These are phyloP conservation scores for Aspergillus sp. DNA, from an alignment of 2,329 filamentous ascomycete species.

Conservation along the genomic window DNA sequence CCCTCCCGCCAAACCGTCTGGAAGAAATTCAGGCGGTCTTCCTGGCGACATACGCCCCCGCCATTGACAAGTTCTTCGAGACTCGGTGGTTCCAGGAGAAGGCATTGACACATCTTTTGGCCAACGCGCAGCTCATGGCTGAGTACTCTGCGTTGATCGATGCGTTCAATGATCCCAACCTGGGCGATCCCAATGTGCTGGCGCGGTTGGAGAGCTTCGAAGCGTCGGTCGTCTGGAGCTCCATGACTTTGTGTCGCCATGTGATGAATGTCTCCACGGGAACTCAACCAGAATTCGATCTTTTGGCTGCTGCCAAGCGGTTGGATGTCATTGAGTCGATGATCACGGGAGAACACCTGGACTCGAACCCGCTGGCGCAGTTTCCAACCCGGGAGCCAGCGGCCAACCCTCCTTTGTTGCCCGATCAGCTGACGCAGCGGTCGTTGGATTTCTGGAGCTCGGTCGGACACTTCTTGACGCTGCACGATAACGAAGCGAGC, in stretches of 20 bases:
- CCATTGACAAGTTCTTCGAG: slow-evolving; percentile 76
- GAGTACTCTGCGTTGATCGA: slow-evolving; percentile 67
- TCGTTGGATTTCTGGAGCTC: slow-evolving; percentile 82
- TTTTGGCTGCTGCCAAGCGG: slow-evolving; percentile 66
- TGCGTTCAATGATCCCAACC: slow-evolving; percentile 44
- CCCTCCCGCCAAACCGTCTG: slow-evolving; percentile 50
- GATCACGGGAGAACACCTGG: slow-evolving; percentile 69
- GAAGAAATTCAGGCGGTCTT: slow-evolving; percentile 73
- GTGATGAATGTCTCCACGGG: slow-evolving; percentile 39
- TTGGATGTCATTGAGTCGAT: slow-evolving; percentile 76
- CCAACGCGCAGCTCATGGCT: slow-evolving; percentile 62
- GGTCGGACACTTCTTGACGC: slow-evolving; percentile 70
- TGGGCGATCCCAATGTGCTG: slow-evolving; percentile 40
- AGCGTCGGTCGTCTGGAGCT: slow-evolving; percentile 62
- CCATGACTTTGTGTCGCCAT: slow-evolving; percentile 57
- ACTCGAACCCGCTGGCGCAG: slow-evolving; percentile 50
- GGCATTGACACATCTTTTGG: slow-evolving; percentile 56
- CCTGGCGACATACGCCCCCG: slow-evolving; percentile 72
- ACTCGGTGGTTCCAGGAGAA: slow-evolving; percentile 74
- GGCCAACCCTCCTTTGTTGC: slow-evolving; percentile 38
- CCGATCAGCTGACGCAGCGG: slow-evolving; percentile 58
- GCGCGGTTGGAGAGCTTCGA: slow-evolving; percentile 55
- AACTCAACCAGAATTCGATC: slow-evolving; percentile 56
- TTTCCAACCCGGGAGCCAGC: slow-evolving; percentile 44
- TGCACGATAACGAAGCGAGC: slow-evolving; percentile 61